Conservation (phyloP, 2,329 filamentous ascomycete genomes). For the Calonectria henricotiae region DNA sequence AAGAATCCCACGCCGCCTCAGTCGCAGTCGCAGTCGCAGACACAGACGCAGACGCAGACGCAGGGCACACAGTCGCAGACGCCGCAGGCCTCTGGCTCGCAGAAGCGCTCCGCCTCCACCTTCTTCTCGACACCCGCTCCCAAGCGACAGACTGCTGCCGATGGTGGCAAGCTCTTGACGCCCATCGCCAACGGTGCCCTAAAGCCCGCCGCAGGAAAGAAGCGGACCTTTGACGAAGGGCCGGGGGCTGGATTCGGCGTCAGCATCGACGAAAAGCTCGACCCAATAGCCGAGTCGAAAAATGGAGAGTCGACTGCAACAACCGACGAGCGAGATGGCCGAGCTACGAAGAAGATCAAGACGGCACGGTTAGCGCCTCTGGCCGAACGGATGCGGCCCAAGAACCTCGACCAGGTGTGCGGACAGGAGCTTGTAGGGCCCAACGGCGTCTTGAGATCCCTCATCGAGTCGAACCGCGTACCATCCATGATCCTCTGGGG, state of each 20-base stretch:
- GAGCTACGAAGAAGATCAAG: constrained; percentile 77
- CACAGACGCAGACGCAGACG: constrained; percentile 46
- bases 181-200: constrained; percentile 57
- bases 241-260: constrained; percentile 58
- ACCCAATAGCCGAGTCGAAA: constrained; percentile 24
- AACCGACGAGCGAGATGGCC: constrained; percentile 55
- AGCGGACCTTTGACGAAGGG: constrained; percentile 71
- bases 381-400: constrained; percentile 94
- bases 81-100: constrained; percentile 58
- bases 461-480: constrained; percentile 89
- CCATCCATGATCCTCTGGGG: constrained; percentile 98
- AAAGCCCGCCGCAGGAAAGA: constrained; percentile 60
- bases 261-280: constrained; percentile 15
- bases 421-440: constrained; percentile 94
- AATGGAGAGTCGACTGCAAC: constrained; percentile 33
- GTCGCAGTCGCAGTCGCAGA: constrained; percentile 45
- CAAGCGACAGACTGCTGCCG: constrained; percentile 66
- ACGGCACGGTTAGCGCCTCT: constrained; percentile 83
- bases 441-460: constrained; percentile 84
- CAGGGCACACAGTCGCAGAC: constrained; percentile 54
- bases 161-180: constrained; percentile 53
- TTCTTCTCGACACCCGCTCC: constrained; percentile 76
- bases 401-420: constrained; percentile 86
- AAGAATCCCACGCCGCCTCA: constrained; percentile 54
- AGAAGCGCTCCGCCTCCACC: constrained; percentile 71